These are phyloP conservation scores for Ustilago bromivora DNA, from an alignment of 1,284 basidiomycete species.

Conservation along the genomic window DNA sequence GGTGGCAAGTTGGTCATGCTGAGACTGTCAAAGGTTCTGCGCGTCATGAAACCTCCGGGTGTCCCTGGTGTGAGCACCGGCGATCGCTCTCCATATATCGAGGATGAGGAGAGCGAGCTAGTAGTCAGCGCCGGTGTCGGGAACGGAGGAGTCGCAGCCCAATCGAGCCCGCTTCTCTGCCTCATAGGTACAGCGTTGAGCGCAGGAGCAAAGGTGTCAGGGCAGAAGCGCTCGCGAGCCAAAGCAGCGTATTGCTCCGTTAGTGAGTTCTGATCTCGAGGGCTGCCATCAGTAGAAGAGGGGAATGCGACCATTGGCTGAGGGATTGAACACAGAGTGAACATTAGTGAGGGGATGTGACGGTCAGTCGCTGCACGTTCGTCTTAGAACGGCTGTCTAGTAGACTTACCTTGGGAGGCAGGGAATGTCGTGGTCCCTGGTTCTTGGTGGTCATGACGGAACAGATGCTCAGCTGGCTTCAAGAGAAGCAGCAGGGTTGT, in stretches of 20 bases:
- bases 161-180: slow-evolving; percentile 19
- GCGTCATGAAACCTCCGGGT: not conserved
- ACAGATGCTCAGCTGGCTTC: not conserved
- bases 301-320: slow-evolving; percentile 28
- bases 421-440: slow-evolving; percentile 40
- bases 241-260: slow-evolving; percentile 12
- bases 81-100: slow-evolving; percentile 28
- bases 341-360: no score
- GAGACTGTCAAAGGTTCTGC: slow-evolving; percentile 18
- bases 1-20: slow-evolving; percentile 17
- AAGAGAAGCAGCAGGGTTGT: slow-evolving; percentile 13
- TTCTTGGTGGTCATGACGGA: slow-evolving; percentile 37
- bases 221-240: slow-evolving; percentile 12
- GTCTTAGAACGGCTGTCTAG: not conserved
- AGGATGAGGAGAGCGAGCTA: slow-evolving; percentile 40
- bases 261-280: slow-evolving; percentile 5
- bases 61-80: slow-evolving; percentile 12
- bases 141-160: slow-evolving; percentile 29
- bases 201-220: not conserved
- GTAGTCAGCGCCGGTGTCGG: slow-evolving; percentile 32
- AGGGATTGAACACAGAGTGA: not conserved
- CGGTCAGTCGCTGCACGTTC: not conserved
- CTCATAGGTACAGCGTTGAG: slow-evolving; percentile 7
- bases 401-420: slow-evolving; percentile 43
- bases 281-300: slow-evolving; percentile 9